A percentile compares a stretch with the other conserved stretches of the same genome.
Conservation (phyloP, 371 early-diverging fungal genomes). For the Mortierella sp. region DNA sequence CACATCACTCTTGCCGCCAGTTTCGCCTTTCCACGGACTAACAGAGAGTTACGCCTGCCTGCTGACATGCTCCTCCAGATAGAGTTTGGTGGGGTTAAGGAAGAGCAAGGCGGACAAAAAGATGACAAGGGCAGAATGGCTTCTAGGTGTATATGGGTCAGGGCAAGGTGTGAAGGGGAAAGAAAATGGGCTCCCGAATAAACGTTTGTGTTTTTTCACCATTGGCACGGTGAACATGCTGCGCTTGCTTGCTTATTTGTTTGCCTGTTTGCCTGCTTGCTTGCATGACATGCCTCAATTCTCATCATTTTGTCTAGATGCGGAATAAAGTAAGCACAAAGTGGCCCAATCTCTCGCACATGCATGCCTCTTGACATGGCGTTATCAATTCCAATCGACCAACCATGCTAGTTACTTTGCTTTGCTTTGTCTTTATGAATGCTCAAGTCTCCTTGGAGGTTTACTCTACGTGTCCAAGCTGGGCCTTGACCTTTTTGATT, state of each 20-base stretch:
- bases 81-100: constrained; percentile 13
- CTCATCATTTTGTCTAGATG: not conserved
- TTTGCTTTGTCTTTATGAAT: not conserved
- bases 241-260: not conserved
- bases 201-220: not conserved
- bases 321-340: constrained; percentile 2
- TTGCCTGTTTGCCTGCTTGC: not conserved
- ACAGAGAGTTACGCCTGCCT: not conserved
- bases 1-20: constrained; percentile 7
- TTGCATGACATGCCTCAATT: not conserved
- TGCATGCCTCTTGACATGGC: not conserved
- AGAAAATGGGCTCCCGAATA: not conserved
- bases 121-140: constrained; percentile 9
- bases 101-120: not conserved
- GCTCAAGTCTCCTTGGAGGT: not conserved
- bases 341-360: not conserved
- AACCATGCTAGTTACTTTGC: not conserved
- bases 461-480: constrained; percentile 51
- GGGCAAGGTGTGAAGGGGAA: not conserved
- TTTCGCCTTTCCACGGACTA: constrained; percentile 9
- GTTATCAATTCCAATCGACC: not conserved
- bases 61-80: constrained; percentile 7
- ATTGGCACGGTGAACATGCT: not conserved
- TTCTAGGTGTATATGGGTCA: not conserved
- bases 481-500: constrained; percentile 76